Percentiles rank a stretch among this genome's conserved stretches.
Conservation (phyloP, 164 flowering plant species). For the Vitis vinifera region ASM3070453v1 NC_081821.1:11291001-11291500, state of each 20-base stretch:
- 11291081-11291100: conserved; percentile 67
- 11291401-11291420: conserved; percentile 74
- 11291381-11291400: conserved; percentile 90
- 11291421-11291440: conserved; percentile 76
- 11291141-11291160: conserved; percentile 54
- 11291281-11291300: conserved; percentile 82
- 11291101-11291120: conserved; percentile 72
- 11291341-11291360: conserved; percentile 64
- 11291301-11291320: conserved; percentile 55
- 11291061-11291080: conserved; percentile 63
- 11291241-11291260: conserved; percentile 36
- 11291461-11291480: conserved; percentile 73
- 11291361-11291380: conserved; percentile 74
- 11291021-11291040: conserved; percentile 71
- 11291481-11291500: conserved; percentile 76
- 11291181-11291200: conserved; percentile 87
- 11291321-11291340: conserved; percentile 60
- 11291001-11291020: conserved; percentile 49
- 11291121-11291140: conserved; percentile 74
- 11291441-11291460: conserved; percentile 70
- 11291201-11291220: conserved; percentile 54
- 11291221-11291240: conserved; percentile 58
- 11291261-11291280: conserved; percentile 67
- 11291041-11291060: conserved; percentile 78
- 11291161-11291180: conserved; percentile 65